Evolutionary conservation across 2,329 filamentous ascomycete species (phyloP).

Genomic region (Byssoonygena ceratinophila): DNA sequence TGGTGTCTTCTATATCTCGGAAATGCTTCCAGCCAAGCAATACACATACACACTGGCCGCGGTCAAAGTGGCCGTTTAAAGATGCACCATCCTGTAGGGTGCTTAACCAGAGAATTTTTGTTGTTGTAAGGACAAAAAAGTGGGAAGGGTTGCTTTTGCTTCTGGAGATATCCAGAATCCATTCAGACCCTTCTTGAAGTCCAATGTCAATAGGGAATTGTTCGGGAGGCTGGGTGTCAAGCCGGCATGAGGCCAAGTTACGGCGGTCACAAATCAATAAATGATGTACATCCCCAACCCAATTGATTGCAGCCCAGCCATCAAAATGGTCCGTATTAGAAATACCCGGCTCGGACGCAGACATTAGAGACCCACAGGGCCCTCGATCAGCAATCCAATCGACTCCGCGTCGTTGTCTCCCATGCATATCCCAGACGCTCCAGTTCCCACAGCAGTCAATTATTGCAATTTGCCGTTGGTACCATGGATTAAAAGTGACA

Average conservation of each 20-base stretch:
- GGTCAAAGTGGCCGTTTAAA: constrained; percentile 16
- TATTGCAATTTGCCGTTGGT: constrained; percentile 46
- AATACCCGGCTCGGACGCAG: constrained; percentile 11
- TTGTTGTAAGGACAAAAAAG: constrained; percentile 46
- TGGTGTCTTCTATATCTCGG: constrained; percentile 44
- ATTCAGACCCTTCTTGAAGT: constrained; percentile 33
- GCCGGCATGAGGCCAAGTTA: constrained; percentile 30
- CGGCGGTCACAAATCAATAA: constrained; percentile 46
- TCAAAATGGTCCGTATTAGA: constrained; percentile 26
- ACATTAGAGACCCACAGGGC: constrained; percentile 26
- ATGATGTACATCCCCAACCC: constrained; percentile 30
- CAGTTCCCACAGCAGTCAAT: constrained; percentile 46
- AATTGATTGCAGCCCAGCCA: constrained; percentile 37
- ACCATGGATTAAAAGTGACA: constrained; percentile 51
- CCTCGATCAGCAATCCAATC: constrained; percentile 24
- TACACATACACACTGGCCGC: constrained; percentile 27
- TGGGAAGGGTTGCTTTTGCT: constrained; percentile 35
- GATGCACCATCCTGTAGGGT: constrained; percentile 24
- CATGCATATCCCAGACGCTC: constrained; percentile 41
- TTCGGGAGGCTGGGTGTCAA: constrained; percentile 20
- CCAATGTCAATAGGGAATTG: constrained; percentile 30
- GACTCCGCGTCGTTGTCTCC: constrained; percentile 22
- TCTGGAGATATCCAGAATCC: constrained; percentile 46
- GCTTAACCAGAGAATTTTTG: constrained; percentile 39
- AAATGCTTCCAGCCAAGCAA: constrained; percentile 46